Percentiles rank a stretch among this genome's conserved stretches.
phyloP scores from a whole-genome alignment of 495 filamentous ascomycete genomes.

The Neurospora sp. region DNA sequence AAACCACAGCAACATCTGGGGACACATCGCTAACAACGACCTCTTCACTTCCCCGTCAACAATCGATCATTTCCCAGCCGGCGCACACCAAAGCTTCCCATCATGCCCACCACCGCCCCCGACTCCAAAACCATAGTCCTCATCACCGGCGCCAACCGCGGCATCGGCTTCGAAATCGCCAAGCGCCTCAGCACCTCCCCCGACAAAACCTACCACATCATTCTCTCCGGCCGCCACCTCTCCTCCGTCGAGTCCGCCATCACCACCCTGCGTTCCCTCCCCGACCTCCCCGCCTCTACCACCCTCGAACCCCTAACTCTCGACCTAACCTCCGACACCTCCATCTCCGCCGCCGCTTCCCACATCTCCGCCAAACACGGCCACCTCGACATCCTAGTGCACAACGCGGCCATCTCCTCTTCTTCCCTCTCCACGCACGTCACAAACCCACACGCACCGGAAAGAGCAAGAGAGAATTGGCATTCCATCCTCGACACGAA shows the following conservation, averaged over 20 bases:
- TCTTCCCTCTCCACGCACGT: not conserved
- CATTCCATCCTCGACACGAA: slow-evolving; percentile 31
- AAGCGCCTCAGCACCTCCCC: slow-evolving; percentile 27
- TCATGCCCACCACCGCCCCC: slow-evolving; percentile 2
- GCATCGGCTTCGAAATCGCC: slow-evolving; percentile 35
- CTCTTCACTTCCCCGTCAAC: not conserved
- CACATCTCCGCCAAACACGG: slow-evolving; percentile 28
- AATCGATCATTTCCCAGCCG: not conserved
- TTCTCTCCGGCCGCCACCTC: slow-evolving; percentile 23
- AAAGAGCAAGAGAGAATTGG: not conserved
- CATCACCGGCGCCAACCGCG: slow-evolving; percentile 40
- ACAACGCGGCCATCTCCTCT: slow-evolving; percentile 36
- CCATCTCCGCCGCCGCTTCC: slow-evolving; percentile 33
- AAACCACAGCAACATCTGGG: not conserved
- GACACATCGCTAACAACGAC: not conserved
- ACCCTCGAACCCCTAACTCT: slow-evolving; percentile 17
- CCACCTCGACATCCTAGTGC: slow-evolving; percentile 41
- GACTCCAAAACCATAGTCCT: slow-evolving; percentile 25
- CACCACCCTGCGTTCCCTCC: slow-evolving; percentile 3
- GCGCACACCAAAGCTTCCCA: not conserved
- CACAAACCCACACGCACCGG: not conserved
- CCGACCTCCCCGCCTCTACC: not conserved
- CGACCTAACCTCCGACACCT: slow-evolving; percentile 44
- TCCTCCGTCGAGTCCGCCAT: slow-evolving; percentile 15
- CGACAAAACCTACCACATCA: slow-evolving; percentile 25